phyloP scores from a whole-genome alignment of 2,329 filamentous ascomycete species.

The Cadophora gregata region DNA sequence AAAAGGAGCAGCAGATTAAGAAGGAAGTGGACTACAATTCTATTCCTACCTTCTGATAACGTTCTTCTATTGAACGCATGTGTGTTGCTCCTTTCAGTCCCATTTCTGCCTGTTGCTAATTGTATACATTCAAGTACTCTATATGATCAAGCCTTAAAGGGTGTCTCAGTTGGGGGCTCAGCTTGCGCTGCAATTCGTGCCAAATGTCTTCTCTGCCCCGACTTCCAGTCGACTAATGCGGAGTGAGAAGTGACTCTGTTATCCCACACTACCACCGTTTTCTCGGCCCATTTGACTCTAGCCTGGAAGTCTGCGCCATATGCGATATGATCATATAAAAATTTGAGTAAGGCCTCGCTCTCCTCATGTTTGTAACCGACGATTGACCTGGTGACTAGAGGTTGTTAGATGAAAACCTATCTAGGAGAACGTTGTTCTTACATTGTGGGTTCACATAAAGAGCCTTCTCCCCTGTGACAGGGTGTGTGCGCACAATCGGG shows the following conservation, averaged over 20 bases:
- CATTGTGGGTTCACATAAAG: conserved; percentile 85
- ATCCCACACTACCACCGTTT: conserved; percentile 88
- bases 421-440: conserved; percentile 49
- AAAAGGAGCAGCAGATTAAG: conserved; percentile 31
- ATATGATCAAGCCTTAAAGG: conserved; percentile 27
- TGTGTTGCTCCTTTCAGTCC: background rate
- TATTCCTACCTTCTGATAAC: conserved; percentile 37
- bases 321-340: conserved; percentile 77
- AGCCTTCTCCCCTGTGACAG: conserved; percentile 82
- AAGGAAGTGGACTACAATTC: conserved; percentile 32
- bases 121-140: background rate
- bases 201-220: conserved; percentile 67
- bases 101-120: background rate
- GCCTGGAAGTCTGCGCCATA: conserved; percentile 75
- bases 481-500: conserved; percentile 81
- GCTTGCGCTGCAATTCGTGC: conserved; percentile 31
- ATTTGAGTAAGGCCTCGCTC: conserved; percentile 77
- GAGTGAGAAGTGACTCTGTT: conserved; percentile 82
- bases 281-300: conserved; percentile 76
- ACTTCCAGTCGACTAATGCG: conserved; percentile 81
- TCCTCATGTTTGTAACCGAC: conserved; percentile 88
- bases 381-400: conserved; percentile 76
- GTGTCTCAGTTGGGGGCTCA: conserved; percentile 28
- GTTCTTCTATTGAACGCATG: background rate
- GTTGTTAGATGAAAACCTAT: conserved; percentile 57